These are phyloP conservation scores for Stephanocyclus meneghinianus DNA, from an alignment of 352 stramenopile species.

Conservation along the genomic window DNA sequence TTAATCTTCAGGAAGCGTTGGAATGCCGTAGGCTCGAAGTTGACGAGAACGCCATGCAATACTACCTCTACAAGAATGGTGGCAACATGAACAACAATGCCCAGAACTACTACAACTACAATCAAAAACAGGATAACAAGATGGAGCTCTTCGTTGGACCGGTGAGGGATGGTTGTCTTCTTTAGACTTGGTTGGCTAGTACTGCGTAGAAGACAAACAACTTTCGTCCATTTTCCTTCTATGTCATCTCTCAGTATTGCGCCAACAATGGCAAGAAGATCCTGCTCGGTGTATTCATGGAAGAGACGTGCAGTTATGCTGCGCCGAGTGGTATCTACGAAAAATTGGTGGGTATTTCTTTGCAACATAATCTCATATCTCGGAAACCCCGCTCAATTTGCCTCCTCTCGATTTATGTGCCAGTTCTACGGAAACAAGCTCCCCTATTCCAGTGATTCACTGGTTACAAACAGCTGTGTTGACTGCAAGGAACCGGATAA, in stretches of 20 bases:
- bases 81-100: slow-evolving; percentile 45
- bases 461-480: slow-evolving; percentile 56
- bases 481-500: slow-evolving; percentile 34
- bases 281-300: slow-evolving; percentile 64
- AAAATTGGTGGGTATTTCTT: slow-evolving; percentile 15
- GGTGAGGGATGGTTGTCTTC: neutral
- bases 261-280: slow-evolving; percentile 61
- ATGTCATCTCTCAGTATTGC: slow-evolving; percentile 37
- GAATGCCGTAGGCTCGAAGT: slow-evolving; percentile 59
- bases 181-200: too few species aligned
- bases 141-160: slow-evolving; percentile 60
- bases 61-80: slow-evolving; percentile 54
- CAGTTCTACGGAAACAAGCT: slow-evolving; percentile 53
- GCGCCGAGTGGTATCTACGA: slow-evolving; percentile 45
- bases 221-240: neutral
- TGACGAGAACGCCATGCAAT: slow-evolving; percentile 40
- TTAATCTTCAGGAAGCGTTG: slow-evolving; percentile 44
- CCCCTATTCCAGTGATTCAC: slow-evolving; percentile 57
- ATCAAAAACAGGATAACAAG: slow-evolving; percentile 44
- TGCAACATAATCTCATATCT: neutral
- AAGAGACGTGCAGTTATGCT: slow-evolving; percentile 56
- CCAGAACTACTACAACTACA: slow-evolving; percentile 55
- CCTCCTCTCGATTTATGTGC: neutral
- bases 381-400: neutral
- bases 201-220: too few species aligned